Conservation (phyloP, 2,329 filamentous ascomycete species). For the Fusarium chlamydosporum region DNA sequence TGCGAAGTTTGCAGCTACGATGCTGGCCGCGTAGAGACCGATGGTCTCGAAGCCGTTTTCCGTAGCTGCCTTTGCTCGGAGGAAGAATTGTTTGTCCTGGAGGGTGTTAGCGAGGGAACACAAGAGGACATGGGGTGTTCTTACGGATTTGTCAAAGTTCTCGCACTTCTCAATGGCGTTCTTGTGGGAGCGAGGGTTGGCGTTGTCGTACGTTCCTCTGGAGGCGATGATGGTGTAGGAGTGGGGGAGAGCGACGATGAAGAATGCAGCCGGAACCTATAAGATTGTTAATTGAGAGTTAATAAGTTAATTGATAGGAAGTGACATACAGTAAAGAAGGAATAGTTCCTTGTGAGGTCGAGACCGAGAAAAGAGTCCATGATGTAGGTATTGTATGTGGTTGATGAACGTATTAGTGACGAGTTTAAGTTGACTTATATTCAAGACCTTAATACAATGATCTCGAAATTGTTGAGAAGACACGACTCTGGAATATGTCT, state of each 20-base stretch:
- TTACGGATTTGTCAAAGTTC: slow-evolving; percentile 51
- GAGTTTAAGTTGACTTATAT: slow-evolving; percentile 4
- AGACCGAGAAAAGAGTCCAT: slow-evolving; percentile 55
- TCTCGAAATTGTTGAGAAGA: slow-evolving; percentile 31
- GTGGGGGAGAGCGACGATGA: slow-evolving; percentile 56
- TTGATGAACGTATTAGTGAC: not conserved
- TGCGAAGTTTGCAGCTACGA: slow-evolving; percentile 63
- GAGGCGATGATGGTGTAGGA: slow-evolving; percentile 49
- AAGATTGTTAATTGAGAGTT: not conserved
- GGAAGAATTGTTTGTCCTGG: slow-evolving; percentile 67
- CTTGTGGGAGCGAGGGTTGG: slow-evolving; percentile 57
- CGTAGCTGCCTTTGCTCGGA: slow-evolving; percentile 66
- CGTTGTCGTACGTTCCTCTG: slow-evolving; percentile 56
- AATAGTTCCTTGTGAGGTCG: slow-evolving; percentile 56
- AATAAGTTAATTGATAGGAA: too few species aligned
- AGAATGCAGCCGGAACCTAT: slow-evolving; percentile 60
- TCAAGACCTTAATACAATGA: not conserved
- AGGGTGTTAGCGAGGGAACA: slow-evolving; percentile 1
- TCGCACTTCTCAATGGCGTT: slow-evolving; percentile 53
- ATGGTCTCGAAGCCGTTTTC: slow-evolving; percentile 63
- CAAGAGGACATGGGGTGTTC: not conserved
- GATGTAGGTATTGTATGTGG: slow-evolving; percentile 36
- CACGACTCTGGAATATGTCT: not conserved
- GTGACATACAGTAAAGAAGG: slow-evolving; percentile 51
- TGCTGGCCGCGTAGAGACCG: slow-evolving; percentile 59